phyloP scores from a whole-genome alignment of 208 protist species.

The Leishmania aethiopica region DNA sequence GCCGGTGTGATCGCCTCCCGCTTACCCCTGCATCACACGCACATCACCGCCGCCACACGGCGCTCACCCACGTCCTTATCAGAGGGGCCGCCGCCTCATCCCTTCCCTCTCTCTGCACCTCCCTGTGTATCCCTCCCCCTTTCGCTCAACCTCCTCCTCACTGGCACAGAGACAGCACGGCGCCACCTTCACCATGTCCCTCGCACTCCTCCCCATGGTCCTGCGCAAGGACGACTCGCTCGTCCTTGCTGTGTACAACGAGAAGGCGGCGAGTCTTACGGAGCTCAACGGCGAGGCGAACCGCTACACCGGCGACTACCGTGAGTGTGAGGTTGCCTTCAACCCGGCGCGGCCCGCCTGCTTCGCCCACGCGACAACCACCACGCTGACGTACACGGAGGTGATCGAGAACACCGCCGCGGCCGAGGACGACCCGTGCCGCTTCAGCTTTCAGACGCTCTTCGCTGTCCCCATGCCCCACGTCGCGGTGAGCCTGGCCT shows the following conservation, averaged over 20 bases:
- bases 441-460: constrained; percentile 39
- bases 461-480: constrained; percentile 73
- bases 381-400: constrained; percentile 69
- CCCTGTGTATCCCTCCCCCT: neutral
- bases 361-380: constrained; percentile 85
- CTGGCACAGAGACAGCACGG: neutral
- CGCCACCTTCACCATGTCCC: constrained; percentile 7
- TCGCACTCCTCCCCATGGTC: constrained; percentile 54
- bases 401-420: constrained; percentile 33
- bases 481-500: constrained; percentile 61
- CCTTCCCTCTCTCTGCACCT: neutral
- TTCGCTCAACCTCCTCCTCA: neutral
- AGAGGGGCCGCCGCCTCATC: neutral
- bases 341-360: constrained; percentile 47
- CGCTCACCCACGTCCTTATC: neutral
- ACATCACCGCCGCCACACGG: neutral
- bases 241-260: constrained; percentile 68
- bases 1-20: neutral
- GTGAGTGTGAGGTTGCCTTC: constrained; percentile 80
- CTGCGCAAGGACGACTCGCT: constrained; percentile 79
- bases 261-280: constrained; percentile 47
- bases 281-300: constrained; percentile 45
- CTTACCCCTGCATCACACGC: neutral
- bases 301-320: constrained; percentile 74
- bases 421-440: constrained; percentile 16